Evolutionary conservation across 768 basidiomycete species (phyloP), one percentile per base, ranked within the genome.

Genomic region (Lactarius trivialis): DNA sequence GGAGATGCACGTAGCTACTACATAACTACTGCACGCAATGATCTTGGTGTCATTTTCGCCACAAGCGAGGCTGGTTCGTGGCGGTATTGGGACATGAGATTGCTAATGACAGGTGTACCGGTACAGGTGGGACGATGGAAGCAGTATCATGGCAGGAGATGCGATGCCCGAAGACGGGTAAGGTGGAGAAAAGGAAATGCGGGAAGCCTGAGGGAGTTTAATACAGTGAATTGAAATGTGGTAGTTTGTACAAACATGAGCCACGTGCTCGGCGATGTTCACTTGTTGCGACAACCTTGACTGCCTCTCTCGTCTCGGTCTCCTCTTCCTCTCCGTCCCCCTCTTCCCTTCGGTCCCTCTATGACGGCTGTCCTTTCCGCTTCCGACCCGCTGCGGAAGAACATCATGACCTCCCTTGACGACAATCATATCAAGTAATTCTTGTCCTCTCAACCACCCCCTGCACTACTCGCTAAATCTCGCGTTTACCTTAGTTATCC

Each of bases 1-100:
- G 94, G 93, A 11, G 93, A 96, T 73, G 86, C 93, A 28, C 84
- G 91, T 49, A 92, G 88, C 68, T 96, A 96, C 75, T 95, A 92
- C 76, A 81, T 96, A 32, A 91, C 93, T 0, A 96, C 93, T 3
- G 93, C 90, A 7, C 78, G 90, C 45, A 94, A 94, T 71, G 88
- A 94, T 67, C 81, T 96, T 4, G 93, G 94, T 0, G 93, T 96
- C 9, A 88, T 95, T 56, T 94, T 91, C 71, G 93, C 93, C 12
- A 88, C 86, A 7, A 91, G 89, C 72, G 92, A 93, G 75, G 86
- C 88, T 53, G 91, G 91, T 84, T 69, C 68, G 79, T 76, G 55
- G 21, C 48, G 1, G 60, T 41, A n/a, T 36, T 41, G 60, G 30
- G 5, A 15, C 1, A 11, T 21, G 39, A 51, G 28, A 8, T 37